Evolutionary conservation across 352 stramenopile species (phyloP), one percentile per base, ranked within the genome.

Genomic region (Thraustochytrium sp.): DNA sequence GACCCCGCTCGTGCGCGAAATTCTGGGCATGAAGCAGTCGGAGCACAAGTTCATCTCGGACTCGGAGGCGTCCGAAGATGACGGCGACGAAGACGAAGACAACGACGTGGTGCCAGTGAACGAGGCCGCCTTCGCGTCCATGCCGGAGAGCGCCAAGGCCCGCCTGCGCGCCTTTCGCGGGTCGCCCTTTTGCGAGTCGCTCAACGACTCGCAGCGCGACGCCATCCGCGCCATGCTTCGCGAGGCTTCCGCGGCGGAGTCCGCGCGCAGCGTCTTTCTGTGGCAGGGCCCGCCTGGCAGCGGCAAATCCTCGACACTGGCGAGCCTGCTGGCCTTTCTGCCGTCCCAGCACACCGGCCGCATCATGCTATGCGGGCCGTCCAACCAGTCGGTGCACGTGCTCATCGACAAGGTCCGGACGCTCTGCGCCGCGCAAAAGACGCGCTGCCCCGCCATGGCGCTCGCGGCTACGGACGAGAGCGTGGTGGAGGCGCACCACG

Each of bases 291-390:
- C 95, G 4, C 96, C 96, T 1, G 95, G 95, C 77, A 98, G 93
- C 23, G 94, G 94, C 42, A 98, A 98, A 86, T 98, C 94, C 1
- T 94, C 94, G 77, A 97, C 93, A 2, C 94, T 97, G 54, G 92
- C 95, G 89, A 38, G 46, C 23, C 40, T 87, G 31, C 44, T 87
- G 18, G 83, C 54, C 34, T 84, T 61, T 40, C n/a, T 84, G 2
- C 34, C 1, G 2, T 13, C 1, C 48, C 48, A 80, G 31, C 26
- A 42, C 11, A 29, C 59, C 34, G 31, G 31, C 9, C 23, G 31
- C 5, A 64, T 80, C 42, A 61, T 80, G 48, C n/a, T 80, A 4
- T 63, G 44, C 26, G 68, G 68, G 46, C 68, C 68, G 13, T 80
- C 68, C 13, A 80, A 80, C 31, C 68, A 80, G 68, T 80, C 68